These are phyloP conservation scores for Dissophora ornata DNA, from an alignment of 192 early-diverging fungal genomes.

Conservation along the genomic window DNA sequence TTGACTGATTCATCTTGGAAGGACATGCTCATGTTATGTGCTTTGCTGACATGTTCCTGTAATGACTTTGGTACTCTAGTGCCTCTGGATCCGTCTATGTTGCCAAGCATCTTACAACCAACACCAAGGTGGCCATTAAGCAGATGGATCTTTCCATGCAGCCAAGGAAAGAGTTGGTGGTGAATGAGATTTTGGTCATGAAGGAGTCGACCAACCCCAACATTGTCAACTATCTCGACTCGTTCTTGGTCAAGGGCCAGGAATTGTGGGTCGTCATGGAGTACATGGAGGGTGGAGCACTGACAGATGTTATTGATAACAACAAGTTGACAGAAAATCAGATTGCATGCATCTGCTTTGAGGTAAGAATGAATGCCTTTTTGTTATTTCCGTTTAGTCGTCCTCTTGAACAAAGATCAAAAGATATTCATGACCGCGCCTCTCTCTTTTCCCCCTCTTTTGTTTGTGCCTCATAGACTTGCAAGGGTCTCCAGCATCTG, in stretches of 20 bases:
- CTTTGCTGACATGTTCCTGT: constrained; percentile 1
- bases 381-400: no score
- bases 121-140: constrained; percentile 90
- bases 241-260: constrained; percentile 82
- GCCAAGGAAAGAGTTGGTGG: constrained; percentile 90
- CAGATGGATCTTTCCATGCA: constrained; percentile 91
- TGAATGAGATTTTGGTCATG: constrained; percentile 95
- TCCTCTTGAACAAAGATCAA: not conserved
- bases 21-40: constrained; percentile 1
- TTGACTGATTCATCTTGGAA: no score
- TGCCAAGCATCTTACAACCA: constrained; percentile 77
- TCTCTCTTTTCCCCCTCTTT: not conserved
- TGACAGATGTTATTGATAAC: constrained; percentile 98
- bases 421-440: no score
- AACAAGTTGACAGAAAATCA: constrained; percentile 92
- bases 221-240: constrained; percentile 97
- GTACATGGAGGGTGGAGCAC: constrained; percentile 97
- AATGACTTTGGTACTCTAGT: no score
- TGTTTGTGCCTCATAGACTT: constrained; percentile 60
- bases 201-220: constrained; percentile 93
- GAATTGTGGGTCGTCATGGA: constrained; percentile 99
- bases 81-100: constrained; percentile 98
- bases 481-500: constrained; percentile 83
- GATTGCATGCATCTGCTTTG: constrained; percentile 93
- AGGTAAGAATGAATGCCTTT: constrained; percentile 62